Base-by-base conservation (phyloP, 2,329 filamentous ascomycete species). In the Botryotinia narcissicola region DNA sequence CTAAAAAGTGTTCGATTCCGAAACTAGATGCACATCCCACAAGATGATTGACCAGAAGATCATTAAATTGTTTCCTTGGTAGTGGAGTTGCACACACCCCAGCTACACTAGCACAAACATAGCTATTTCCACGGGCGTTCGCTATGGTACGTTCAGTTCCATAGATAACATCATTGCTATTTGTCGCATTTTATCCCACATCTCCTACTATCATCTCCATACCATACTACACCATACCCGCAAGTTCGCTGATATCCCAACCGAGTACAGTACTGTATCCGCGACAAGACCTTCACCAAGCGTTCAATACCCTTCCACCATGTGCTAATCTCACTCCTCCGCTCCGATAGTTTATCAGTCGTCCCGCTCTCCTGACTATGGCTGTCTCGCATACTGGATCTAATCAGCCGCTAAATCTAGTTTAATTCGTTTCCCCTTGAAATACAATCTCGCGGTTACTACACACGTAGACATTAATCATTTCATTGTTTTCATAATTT, bases 371-470 rank as follows among this genome's bases (percentile, higher is more conserved):
- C 14, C 14, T 16, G 6, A n/a, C 16, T 6, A 57, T 29, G 6
- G 6, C 14, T 14, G 1, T 54, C 48, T 7, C 48, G 4, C 48
- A 54, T 2, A 3, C 25, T 54, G 6, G 16, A 54, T n/a, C 10
- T 1, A 54, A 48, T 48, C 1, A 9, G 16, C 20, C 1, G 0
- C 20, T 48, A 1, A 0, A 10, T 0, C 20, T 25, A 25, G 9
- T 4, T 4, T 25, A 25, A 22, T 48, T 48, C 20, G 20, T 54
- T 2, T 7, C 48, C 48, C 48, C 25, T 14, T 4, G 14, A 6
- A n/a, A n/a, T n/a, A 4, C 3, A 6, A n/a, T 4, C 25, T n/a
- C 22, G 25, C 40, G 12, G 3, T 42, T 14, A 14, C 40, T 16
- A 42, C 40, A 42, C 40, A 16, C 12, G 10, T 42, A 16, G 12